Base-by-base conservation (phyloP, 1,284 basidiomycete genomes). In the Heterobasidion parviporum region DNA sequence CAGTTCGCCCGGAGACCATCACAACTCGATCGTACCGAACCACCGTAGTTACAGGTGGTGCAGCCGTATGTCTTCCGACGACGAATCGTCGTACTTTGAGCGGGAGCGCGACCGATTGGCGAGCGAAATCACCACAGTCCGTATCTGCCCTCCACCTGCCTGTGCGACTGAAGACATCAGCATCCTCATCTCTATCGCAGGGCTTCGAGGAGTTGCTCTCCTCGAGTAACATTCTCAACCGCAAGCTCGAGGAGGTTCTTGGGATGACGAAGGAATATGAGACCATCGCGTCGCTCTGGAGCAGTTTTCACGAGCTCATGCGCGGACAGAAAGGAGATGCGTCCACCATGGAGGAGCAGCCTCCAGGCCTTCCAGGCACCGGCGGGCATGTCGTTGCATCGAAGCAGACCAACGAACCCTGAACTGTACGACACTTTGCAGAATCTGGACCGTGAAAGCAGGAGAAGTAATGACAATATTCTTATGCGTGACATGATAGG, bases 181-280 rank as follows among this genome's bases (percentile, higher is more conserved):
- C 36, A 15, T 54, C 43, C 38, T 34, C 50, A 54, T 38, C 34
- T 36, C 35, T 12, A n/a, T 20, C 12, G 7, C 63, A 97, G 94
- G 87, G 86, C n/a, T 93, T 97, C 64, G 94, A 96, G 65, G 87
- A 92, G 58, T 71, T 96, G 6, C 74, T 97, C 15, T 87, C 87
- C 1, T 83, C 88, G n/a, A 87, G 85, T 57, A 98, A 98, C 67
- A 80, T 81, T n/a, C 73, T 95, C 16, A 97, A 97, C 68, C 83
- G 94, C 57, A 94, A 93, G 65, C 76, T 97, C 4, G 94, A 98
- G 70, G 93, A 97, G 67, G 89, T 93, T 0, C 77, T 92, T 41
- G 88, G 89, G 8, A 95, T 97, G 77, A 94, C 94, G 5, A 87
- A 86, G 60, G 95, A 97, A 73, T 96, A 97, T 68, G 85, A 89